These are phyloP conservation scores for Solanum phureja DNA, from an alignment of 257 asterid genomes.

Conservation along the genomic window DNA sequence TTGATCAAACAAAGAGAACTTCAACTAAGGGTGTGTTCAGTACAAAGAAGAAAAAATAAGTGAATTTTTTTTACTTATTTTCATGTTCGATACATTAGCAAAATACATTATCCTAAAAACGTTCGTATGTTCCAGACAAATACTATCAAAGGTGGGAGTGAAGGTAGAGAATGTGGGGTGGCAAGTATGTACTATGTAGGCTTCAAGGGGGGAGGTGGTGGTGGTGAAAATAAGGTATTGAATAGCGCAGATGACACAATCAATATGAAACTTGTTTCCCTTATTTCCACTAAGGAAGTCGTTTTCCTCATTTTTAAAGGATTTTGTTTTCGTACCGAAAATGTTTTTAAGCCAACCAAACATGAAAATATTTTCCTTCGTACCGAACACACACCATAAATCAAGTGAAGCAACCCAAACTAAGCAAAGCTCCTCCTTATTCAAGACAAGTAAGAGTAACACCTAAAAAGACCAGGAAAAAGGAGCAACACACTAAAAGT, in stretches of 20 bases:
- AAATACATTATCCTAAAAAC: neutral
- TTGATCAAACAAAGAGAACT: no score
- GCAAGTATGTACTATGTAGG: neutral
- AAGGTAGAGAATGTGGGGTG: neutral
- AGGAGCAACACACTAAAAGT: neutral
- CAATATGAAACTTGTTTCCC: neutral
- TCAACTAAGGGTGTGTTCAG: no score
- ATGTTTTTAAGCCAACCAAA: neutral
- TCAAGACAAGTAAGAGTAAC: neutral
- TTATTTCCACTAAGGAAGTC: neutral
- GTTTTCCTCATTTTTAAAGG: neutral
- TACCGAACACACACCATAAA: neutral
- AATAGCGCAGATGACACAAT: fast-evolving
- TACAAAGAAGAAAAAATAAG: no score
- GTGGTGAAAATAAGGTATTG: neutral
- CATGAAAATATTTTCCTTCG: neutral
- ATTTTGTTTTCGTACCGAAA: neutral
- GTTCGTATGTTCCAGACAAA: neutral
- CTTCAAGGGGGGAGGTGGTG: no score
- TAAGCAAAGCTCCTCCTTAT: neutral
- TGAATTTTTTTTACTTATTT: neutral
- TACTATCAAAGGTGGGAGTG: neutral
- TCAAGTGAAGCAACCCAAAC: neutral
- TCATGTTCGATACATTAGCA: neutral
- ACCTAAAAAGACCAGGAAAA: neutral